phyloP scores from a whole-genome alignment of 257 asterid species.

The Ilex aquifolium region DNA sequence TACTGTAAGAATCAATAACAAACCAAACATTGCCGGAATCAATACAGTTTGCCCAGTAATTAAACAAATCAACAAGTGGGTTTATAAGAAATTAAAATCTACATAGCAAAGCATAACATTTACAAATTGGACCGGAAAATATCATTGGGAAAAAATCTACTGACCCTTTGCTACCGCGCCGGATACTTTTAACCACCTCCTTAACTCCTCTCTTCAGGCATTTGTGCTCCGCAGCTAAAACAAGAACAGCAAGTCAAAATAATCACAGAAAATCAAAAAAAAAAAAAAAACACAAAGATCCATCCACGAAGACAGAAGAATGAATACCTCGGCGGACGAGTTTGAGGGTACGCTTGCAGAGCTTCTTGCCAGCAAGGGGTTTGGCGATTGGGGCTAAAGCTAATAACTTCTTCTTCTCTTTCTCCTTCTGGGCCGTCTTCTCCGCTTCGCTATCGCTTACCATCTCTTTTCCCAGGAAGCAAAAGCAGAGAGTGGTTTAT shows the following conservation, averaged over 20 bases:
- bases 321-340: conserved; percentile 79
- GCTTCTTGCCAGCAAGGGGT: conserved; percentile 91
- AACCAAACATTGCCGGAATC: too few relatives aligned
- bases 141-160: neutral
- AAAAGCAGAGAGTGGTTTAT: neutral
- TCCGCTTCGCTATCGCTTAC: conserved; percentile 91
- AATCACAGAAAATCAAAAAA: neutral
- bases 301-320: too few relatives aligned
- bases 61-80: too few relatives aligned
- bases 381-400: conserved; percentile 86
- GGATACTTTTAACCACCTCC: conserved; percentile 91
- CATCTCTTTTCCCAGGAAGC: conserved; percentile 25
- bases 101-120: too few relatives aligned
- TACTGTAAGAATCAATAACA: too few relatives aligned
- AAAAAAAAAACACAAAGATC: too few relatives aligned
- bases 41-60: too few relatives aligned
- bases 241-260: neutral
- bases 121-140: too few relatives aligned
- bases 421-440: conserved; percentile 66
- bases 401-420: conserved; percentile 73
- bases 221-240: conserved; percentile 82
- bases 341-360: conserved; percentile 72
- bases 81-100: too few relatives aligned
- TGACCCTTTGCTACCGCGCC: conserved; percentile 91
- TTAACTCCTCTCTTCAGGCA: conserved; percentile 97